Evolutionary conservation across 108 stramenopile genomes (phyloP), one percentile per base, ranked within the genome.

Genomic region (Nitzschia sp.): DNA sequence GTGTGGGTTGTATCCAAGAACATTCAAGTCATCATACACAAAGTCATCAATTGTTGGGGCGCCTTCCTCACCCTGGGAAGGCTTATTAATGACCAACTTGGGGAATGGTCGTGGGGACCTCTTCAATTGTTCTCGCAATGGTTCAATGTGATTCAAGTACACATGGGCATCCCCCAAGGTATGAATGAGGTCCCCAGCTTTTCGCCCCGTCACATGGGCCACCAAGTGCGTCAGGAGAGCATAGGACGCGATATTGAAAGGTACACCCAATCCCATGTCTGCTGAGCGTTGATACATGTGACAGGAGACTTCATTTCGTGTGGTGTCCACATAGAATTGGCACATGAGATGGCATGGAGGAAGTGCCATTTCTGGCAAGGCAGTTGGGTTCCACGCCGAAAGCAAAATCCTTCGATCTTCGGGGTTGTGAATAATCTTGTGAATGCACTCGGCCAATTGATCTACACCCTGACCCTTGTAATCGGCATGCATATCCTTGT

Each of bases 231-330:
- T 97, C 52, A 98, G 78, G 41, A 98, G 81, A 8, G 96, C 88
- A 71, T 99, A 99, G 20, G 90, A 92, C 0, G 99, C 99, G 82
- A 99, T 99, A 82, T 99, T 99, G 81, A 99, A 99, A 15, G 99
- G 99, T 24, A 99, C 99, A 0, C 99, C 99, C 24, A 99, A 83
- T 10, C 99, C 99, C 96, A 99, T 98, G 76, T 99, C 99, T 9
- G 97, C 99, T 63, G 90, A 92, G n/a, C 99, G 93, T 77, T 99
- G 99, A 73, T 99, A 99, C 99, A 99, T 97, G 70, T 97, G 99
- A 77, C 97, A 98, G 17, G 93, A 94, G 8, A 99, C 79, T 80
- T 98, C 98, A 43, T 97, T 96, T 63, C 91, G 86, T 11, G 86
- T 86, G 8, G 88, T 91, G 67, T 91, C 90, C 20, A 93, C 98